Base-by-base conservation (phyloP, 805 yeast genomes). In the Candida morakotiae region DNA sequence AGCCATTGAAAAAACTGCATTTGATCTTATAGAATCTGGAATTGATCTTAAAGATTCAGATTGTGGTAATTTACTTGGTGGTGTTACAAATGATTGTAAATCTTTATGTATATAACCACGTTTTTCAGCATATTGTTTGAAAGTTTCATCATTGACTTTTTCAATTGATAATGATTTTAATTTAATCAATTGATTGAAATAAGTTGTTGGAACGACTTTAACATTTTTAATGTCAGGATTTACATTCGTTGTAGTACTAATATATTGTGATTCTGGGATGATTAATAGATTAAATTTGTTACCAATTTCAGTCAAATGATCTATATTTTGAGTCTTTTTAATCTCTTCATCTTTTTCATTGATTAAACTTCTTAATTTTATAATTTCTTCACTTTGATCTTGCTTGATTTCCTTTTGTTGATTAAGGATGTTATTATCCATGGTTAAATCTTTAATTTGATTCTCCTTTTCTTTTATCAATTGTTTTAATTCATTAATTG, bases 201-300 rank as follows among this genome's bases (percentile, higher is more conserved):
- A 82, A 2, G 79, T 68, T 5, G 71, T 63, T 5, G 91, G 88
- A 23, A 83, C 52, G 8, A 81, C 79, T 41, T 79, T 81, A 23
- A 81, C 79, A 43, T 75, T 73, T 3, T 64, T 57, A 9, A 68
- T 56, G 45, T 81, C 85, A 3, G 84, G 77, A 4, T 58, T 58
- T 45, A 73, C 67, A 7, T 75, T 71, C 25, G 72, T 72, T 1
- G 83, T 77, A 1, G 88, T 81, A 1, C 85, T 79, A 42, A 83
- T 64, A 46, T 74, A 81, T 2, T 79, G 65, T n/a, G 69, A 54
- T 35, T 67, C 68, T 1, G 91, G 85, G 28, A 84, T 66, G 35
- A 77, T 67, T 46, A 82, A 50, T 34, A 73, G 48, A 2, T 80
- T 81, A 35, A 63, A 53, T 10, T 60, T 50, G 35, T 59, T 65